phyloP scores from a whole-genome alignment of 2,329 filamentous ascomycete species.

The Ophiostoma angusticollis region DNA sequence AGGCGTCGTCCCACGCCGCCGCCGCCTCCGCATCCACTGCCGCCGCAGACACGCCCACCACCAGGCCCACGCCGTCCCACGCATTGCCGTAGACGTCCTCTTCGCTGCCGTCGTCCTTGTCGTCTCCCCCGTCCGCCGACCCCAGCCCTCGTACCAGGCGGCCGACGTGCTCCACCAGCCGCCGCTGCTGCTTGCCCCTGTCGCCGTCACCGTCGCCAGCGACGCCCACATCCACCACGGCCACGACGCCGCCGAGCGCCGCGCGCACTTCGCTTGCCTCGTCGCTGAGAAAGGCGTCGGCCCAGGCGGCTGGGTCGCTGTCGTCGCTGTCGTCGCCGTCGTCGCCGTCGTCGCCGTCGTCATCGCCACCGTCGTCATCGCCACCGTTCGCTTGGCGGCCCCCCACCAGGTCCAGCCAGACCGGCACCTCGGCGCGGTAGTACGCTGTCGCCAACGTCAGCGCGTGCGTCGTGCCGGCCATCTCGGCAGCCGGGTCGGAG shows the following conservation, averaged over 20 bases:
- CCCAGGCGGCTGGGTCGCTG: slow-evolving; percentile 33
- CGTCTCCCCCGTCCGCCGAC: slow-evolving; percentile 18
- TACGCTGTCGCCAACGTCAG: slow-evolving; percentile 45
- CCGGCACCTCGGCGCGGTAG: slow-evolving; percentile 46
- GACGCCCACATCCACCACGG: slow-evolving; percentile 33
- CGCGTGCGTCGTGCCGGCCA: slow-evolving; percentile 48
- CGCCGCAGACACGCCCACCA: slow-evolving; percentile 38
- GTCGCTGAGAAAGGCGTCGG: slow-evolving; percentile 41
- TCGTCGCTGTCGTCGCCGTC: background rate
- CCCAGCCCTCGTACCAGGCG: slow-evolving; percentile 44
- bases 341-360: background rate
- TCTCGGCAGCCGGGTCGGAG: slow-evolving; percentile 17
- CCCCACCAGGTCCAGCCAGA: slow-evolving; percentile 48
- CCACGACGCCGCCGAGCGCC: slow-evolving; percentile 47
- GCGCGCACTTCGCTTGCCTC: slow-evolving; percentile 51
- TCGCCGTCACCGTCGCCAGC: background rate
- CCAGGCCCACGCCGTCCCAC: slow-evolving; percentile 53
- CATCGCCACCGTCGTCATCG: slow-evolving; percentile 14
- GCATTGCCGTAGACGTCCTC: slow-evolving; percentile 25
- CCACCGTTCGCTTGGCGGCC: background rate
- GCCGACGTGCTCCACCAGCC: slow-evolving; percentile 39
- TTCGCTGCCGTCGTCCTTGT: slow-evolving; percentile 20
- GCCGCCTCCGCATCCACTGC: slow-evolving; percentile 22
- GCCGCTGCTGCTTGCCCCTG: slow-evolving; percentile 18
- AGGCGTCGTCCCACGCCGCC: slow-evolving; percentile 50